Evolutionary conservation across 179 eudicot genomes (phyloP), one percentile per base, ranked within the genome.

Genomic region (Camellia oleifera): DNA sequence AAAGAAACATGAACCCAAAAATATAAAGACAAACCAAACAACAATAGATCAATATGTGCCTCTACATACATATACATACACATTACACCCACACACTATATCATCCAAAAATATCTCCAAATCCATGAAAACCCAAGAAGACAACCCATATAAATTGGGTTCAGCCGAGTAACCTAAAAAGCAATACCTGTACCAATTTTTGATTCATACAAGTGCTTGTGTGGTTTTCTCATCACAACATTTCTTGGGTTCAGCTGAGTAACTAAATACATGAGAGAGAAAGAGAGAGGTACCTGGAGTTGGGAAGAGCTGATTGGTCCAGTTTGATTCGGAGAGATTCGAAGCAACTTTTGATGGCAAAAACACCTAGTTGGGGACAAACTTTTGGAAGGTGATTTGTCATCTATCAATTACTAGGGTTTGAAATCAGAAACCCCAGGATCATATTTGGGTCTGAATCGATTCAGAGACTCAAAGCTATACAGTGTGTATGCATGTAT

Each of bases 351-450:
- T 26, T 26, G 32, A 26, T 26, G 32, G 32, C 32, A 26, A 26
- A 26, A 26, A 26, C 32, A 0, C 32, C 32, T 26, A 26, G 32
- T 26, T 26, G 32, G 32, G 32, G 1, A 26, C 32, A 26, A 26
- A 26, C 32, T 26, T 26, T 26, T 26, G 32, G 32, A 26, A 26
- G 32, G 32, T 26, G 32, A 26, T 26, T 26, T 26, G 65, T 14
- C 77, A 57, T 56, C 58, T 42, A 74, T 44, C 67, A 10, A 74
- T 57, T 32, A 14, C 66, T 40, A 74, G 77, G 77, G 77, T 52
- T 74, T 52, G 13, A 42, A 40, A 58, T 58, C 77, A 58, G 77
- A 74, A 74, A 52, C 66, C 45, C 32, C 52, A 10, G 53, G 56
- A 58, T 74, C 48, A 60, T n/a, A 58, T 9, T 42, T 18, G 63